These are phyloP conservation scores for Myxozyma geophila DNA, from an alignment of 805 yeast genomes.

Conservation along the genomic window DNA sequence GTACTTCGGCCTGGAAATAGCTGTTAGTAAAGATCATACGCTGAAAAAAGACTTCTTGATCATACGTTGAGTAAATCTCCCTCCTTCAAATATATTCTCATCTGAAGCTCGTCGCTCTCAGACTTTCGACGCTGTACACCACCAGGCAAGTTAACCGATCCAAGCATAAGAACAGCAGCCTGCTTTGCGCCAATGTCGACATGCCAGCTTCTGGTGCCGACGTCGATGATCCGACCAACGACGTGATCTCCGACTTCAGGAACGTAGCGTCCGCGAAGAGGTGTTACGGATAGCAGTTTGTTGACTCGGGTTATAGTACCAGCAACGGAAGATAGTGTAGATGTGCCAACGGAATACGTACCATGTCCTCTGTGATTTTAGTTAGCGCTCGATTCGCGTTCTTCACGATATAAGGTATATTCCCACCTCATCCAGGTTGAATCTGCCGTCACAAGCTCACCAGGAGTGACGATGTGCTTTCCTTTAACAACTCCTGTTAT, in stretches of 20 bases:
- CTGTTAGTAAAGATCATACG: not conserved
- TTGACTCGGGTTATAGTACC: constrained; percentile 88
- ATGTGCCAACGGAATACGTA: constrained; percentile 10
- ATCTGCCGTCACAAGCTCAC: constrained; percentile 94
- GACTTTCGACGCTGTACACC: constrained; percentile 93
- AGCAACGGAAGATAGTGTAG: constrained; percentile 66
- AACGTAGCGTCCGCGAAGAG: constrained; percentile 73
- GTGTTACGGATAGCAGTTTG: constrained; percentile 79
- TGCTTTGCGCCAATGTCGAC: constrained; percentile 96
- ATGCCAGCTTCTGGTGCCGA: constrained; percentile 92
- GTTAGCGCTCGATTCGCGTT: not conserved
- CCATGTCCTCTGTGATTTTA: constrained; percentile 20
- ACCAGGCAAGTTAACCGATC: constrained; percentile 96
- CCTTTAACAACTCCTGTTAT: constrained; percentile 28
- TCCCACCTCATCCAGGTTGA: constrained; percentile 82
- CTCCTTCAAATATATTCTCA: constrained; percentile 92
- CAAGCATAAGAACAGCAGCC: constrained; percentile 89
- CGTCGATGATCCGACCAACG: constrained; percentile 92
- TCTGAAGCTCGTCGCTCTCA: constrained; percentile 93
- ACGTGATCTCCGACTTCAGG: constrained; percentile 98
- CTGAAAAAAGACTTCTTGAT: not conserved
- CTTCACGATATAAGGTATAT: not conserved
- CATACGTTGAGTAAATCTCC: constrained; percentile 85
- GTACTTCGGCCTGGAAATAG: constrained; percentile 71
- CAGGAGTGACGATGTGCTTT: constrained; percentile 80